Percentiles rank a stretch among this genome's conserved stretches.
Evolutionary conservation across 1,284 basidiomycete genomes (phyloP).

Genomic region (Microstroma glucosiphilum): DNA sequence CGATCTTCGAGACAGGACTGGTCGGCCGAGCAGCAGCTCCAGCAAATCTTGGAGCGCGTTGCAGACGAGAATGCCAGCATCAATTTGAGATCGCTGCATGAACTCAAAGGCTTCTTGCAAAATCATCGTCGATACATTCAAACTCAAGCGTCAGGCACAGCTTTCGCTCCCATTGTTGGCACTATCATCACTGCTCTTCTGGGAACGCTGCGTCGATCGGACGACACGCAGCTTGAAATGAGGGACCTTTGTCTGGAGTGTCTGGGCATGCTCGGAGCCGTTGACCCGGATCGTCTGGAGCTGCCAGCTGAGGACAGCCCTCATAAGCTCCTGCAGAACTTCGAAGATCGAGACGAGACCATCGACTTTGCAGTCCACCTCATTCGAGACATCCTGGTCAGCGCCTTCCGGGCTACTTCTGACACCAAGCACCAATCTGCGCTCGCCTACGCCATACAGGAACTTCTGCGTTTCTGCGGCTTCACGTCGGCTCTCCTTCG

Average conservation of each 20-base stretch:
- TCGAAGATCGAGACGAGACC: conserved; percentile 72
- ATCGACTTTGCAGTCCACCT: conserved; percentile 76
- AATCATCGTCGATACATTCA: conserved; percentile 31
- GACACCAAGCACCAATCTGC: conserved; percentile 86
- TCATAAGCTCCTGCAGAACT: conserved; percentile 75
- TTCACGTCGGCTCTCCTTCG: conserved; percentile 69
- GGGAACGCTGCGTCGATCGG: conserved; percentile 63
- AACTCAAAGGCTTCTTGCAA: conserved; percentile 59
- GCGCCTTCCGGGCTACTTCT: conserved; percentile 86
- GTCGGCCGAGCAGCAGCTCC: conserved; percentile 56
- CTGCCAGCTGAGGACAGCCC: conserved; percentile 61
- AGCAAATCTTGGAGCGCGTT: conserved; percentile 68
- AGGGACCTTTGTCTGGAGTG: conserved; percentile 69
- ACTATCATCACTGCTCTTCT: conserved; percentile 67
- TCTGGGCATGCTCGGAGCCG: conserved; percentile 85
- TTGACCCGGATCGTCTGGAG: conserved; percentile 90
- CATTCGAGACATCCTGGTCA: conserved; percentile 77
- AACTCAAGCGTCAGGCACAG: conserved; percentile 52
- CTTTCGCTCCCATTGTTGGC: conserved; percentile 74
- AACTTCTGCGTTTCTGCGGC: conserved; percentile 78
- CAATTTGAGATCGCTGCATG: conserved; percentile 67
- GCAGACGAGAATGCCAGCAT: conserved; percentile 77
- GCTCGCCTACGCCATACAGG: conserved; percentile 87
- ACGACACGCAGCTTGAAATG: conserved; percentile 57
- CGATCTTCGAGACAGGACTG: conserved; percentile 50